Evolutionary conservation across 441 rosid genomes (phyloP).

Genomic region (Erysimum pusillum): DNA sequence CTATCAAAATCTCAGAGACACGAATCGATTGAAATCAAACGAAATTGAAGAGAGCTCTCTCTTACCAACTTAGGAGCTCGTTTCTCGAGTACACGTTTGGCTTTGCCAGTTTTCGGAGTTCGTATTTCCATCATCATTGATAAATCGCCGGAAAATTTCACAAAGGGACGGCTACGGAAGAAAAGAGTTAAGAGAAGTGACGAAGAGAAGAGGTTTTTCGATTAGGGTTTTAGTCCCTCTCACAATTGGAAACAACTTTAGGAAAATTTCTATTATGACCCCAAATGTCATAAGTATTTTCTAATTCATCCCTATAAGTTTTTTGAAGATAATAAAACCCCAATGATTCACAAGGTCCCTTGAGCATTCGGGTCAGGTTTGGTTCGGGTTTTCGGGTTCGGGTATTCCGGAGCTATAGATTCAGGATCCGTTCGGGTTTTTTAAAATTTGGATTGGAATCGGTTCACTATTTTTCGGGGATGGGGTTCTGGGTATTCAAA

Average conservation of each 20-base stretch:
- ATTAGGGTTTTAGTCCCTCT: conserved; percentile 42
- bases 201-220: conserved; percentile 31
- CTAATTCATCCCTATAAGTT: background rate
- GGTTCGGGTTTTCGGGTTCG: too few relatives aligned
- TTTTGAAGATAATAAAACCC: background rate
- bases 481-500: too few relatives aligned
- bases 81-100: conserved; percentile 71
- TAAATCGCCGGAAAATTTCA: conserved; percentile 24
- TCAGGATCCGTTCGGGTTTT: too few relatives aligned
- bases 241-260: background rate
- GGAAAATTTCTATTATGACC: conserved; percentile 15
- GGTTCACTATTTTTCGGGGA: too few relatives aligned
- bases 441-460: too few relatives aligned
- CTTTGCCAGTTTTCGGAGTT: conserved; percentile 64
- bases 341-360: background rate
- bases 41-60: conserved; percentile 39
- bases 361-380: too few relatives aligned
- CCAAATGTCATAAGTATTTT: background rate
- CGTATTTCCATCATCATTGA: conserved; percentile 63
- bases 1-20: background rate
- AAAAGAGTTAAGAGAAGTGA: background rate
- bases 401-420: too few relatives aligned
- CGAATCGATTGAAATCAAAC: conserved; percentile 1
- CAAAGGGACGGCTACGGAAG: conserved; percentile 39
- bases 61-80: conserved; percentile 79